These are phyloP conservation scores for Termitomyces sp. DNA, from an alignment of 768 basidiomycete species.

Conservation along the genomic window DNA sequence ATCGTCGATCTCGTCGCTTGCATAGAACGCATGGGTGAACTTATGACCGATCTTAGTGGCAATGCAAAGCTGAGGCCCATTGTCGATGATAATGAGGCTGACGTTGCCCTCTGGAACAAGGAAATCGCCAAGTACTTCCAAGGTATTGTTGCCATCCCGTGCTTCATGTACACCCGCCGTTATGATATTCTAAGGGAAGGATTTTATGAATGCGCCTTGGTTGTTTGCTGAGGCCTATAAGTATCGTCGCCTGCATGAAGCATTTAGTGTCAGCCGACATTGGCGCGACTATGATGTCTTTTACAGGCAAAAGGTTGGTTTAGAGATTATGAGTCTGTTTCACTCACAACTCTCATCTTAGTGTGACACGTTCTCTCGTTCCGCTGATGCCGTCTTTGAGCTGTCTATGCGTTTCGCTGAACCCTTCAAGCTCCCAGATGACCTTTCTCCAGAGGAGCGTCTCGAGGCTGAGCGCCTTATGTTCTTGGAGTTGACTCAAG, in stretches of 20 bases:
- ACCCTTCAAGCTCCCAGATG: constrained; percentile 61
- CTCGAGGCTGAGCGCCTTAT: constrained; percentile 74
- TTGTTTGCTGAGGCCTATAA: constrained; percentile 95
- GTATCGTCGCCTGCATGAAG: constrained; percentile 86
- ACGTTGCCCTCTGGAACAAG: constrained; percentile 95
- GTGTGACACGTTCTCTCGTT: constrained; percentile 96
- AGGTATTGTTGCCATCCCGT: constrained; percentile 35
- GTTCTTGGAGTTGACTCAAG: constrained; percentile 92
- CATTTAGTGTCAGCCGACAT: constrained; percentile 86
- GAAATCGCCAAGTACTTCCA: constrained; percentile 94
- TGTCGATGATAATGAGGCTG: constrained; percentile 85
- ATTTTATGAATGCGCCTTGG: constrained; percentile 97
- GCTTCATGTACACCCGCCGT: neutral
- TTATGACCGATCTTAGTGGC: constrained; percentile 82
- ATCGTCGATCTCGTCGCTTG: constrained; percentile 81
- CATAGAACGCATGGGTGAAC: constrained; percentile 83
- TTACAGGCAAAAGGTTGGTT: constrained; percentile 80
- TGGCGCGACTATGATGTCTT: constrained; percentile 94
- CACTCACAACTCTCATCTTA: constrained; percentile 19
- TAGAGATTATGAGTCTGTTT: neutral
- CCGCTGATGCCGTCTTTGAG: constrained; percentile 88
- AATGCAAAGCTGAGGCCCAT: constrained; percentile 85
- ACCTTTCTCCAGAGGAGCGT: constrained; percentile 45
- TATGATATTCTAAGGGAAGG: constrained; percentile 47
- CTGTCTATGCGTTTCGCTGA: constrained; percentile 88